These are phyloP conservation scores for Syzygium syzygioides DNA, from an alignment of 441 rosid species.

Conservation along the genomic window DNA sequence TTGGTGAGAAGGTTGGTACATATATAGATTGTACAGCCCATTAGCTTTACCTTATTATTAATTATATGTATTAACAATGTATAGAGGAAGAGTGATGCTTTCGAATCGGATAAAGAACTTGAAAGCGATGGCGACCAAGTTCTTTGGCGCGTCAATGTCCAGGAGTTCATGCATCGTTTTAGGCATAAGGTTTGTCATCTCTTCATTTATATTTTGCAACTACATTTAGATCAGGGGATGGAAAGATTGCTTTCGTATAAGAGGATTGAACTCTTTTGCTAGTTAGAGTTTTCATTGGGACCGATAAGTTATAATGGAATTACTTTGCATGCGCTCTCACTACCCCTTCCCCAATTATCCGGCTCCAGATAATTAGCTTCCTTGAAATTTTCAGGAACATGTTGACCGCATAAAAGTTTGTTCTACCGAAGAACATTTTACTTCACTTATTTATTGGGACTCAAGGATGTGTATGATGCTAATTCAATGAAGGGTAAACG, in stretches of 20 bases:
- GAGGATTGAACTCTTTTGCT: background rate
- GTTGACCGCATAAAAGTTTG: background rate
- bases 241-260: background rate
- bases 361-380: background rate
- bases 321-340: background rate
- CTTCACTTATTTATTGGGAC: background rate
- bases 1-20: conserved; percentile 63
- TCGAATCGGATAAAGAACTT: conserved; percentile 26
- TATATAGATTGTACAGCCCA: background rate
- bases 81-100: conserved; percentile 49
- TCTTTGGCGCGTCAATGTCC: conserved; percentile 83
- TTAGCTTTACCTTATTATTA: background rate
- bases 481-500: background rate
- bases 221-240: background rate
- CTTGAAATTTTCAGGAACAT: background rate
- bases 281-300: background rate
- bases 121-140: conserved; percentile 30
- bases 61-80: conserved; percentile 6
- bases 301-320: background rate
- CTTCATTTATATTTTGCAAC: background rate
- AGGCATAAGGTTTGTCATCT: conserved; percentile 69
- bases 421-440: background rate
- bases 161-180: conserved; percentile 59
- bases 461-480: background rate
- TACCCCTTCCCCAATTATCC: background rate